Base-by-base conservation (phyloP, 2,329 filamentous ascomycete genomes). In the Cadophora sp. region DNA sequence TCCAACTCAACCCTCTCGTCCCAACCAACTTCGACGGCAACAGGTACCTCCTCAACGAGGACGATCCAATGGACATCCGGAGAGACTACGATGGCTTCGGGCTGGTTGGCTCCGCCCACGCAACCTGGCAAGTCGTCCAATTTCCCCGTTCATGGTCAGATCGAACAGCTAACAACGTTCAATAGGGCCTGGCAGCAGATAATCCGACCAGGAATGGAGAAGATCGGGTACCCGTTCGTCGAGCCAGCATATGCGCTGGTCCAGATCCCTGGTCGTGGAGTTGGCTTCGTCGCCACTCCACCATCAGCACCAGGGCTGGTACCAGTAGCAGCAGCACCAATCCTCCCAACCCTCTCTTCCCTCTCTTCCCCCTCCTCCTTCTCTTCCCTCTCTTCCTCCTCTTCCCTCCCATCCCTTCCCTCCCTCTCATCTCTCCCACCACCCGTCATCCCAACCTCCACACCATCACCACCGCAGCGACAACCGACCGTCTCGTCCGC, bases 131-230 rank as follows among this genome's bases (percentile, higher is more conserved):
- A 43, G 16, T 55, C 51, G 31, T 55, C 27, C 26, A 55, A 11
- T 3, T 19, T 27, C 26, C 16, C 4, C 9, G 14, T 19, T 4
- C 14, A 31, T 26, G 7, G 12, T 55, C 51, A 31, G 26, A 19
- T 29, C 24, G 5, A n/a, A 31, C n/a, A n/a, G 26, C 51, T 31
- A 31, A 55, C 27, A 55, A 11, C 4, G n/a, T 8, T 16, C 51
- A 12, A 55, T 1, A 56, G 53, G 53, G 53, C 29, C 53, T 56
- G 29, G 16, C 53, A 56, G 53, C 14, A 56, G 27, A 56, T 56
- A 11, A 14, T 37, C 27, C n/a, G 11, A n/a, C 51, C 51, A 26
- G 14, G 27, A 37, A n/a, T 56, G 27, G 27, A 29, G 16, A 16
- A 56, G 31, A 22, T 22, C n/a, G 43, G 43, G 6, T 48, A 48